These are phyloP conservation scores for Monosporascus sp. DNA, from an alignment of 2,329 filamentous ascomycete genomes.

Conservation along the genomic window DNA sequence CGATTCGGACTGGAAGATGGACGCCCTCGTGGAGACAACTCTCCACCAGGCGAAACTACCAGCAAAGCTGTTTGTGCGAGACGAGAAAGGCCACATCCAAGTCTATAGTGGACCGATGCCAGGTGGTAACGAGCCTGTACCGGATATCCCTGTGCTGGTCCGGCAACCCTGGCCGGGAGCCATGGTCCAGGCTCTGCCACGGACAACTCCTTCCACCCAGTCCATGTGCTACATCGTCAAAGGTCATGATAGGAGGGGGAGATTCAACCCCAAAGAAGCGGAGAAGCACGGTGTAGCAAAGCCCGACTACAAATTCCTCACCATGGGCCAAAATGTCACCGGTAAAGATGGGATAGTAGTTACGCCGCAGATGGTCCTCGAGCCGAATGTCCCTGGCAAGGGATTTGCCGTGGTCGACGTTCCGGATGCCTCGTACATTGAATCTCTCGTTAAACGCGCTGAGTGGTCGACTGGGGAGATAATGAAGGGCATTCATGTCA, in stretches of 20 bases:
- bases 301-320: constrained; percentile 53
- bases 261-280: constrained; percentile 66
- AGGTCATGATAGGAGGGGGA: constrained; percentile 69
- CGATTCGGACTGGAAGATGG: constrained; percentile 67
- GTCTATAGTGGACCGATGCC: constrained; percentile 65
- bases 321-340: constrained; percentile 56
- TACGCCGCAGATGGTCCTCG: constrained; percentile 83
- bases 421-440: constrained; percentile 64
- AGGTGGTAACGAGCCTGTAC: constrained; percentile 40
- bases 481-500: constrained; percentile 59
- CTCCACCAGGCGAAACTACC: constrained; percentile 63
- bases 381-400: constrained; percentile 56
- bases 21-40: constrained; percentile 61
- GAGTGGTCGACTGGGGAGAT: constrained; percentile 65
- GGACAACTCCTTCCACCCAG: constrained; percentile 57
- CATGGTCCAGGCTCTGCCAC: constrained; percentile 58
- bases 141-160: constrained; percentile 66
- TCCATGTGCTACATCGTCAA: constrained; percentile 85
- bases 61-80: constrained; percentile 63
- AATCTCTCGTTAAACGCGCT: constrained; percentile 59
- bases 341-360: constrained; percentile 62
- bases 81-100: constrained; percentile 59
- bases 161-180: constrained; percentile 76
- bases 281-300: constrained; percentile 56
- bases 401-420: constrained; percentile 79